phyloP scores from a whole-genome alignment of 2,329 filamentous ascomycete species.

The Nothophaeocryptopus gaeumannii region DNA sequence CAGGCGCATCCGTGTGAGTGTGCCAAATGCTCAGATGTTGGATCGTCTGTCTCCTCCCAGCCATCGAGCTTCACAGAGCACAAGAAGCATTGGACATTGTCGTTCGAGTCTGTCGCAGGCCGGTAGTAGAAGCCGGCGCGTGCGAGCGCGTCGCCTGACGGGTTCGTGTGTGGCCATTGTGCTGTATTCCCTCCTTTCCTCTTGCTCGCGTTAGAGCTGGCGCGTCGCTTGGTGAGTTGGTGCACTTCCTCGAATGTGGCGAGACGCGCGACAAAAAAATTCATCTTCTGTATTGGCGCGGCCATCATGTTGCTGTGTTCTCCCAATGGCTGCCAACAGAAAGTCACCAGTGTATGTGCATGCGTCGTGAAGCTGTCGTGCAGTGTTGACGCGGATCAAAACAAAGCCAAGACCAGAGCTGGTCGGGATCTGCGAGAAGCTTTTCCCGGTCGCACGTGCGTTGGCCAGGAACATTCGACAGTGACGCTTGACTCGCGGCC shows the following conservation, averaged over 20 bases:
- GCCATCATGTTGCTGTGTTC: conserved; percentile 26
- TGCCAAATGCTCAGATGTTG: conserved; percentile 78
- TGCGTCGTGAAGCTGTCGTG: not conserved
- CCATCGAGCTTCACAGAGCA: conserved; percentile 82
- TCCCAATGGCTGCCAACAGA: no score
- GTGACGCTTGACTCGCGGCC: no score
- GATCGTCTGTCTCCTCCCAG: conserved; percentile 85
- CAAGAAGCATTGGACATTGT: conserved; percentile 87
- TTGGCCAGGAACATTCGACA: no score
- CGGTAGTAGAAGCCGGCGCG: conserved; percentile 88
- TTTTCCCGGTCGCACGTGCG: no score
- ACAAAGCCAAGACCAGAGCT: no score
- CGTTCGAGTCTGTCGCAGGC: conserved; percentile 69
- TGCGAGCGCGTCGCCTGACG: conserved; percentile 72
- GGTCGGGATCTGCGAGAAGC: no score
- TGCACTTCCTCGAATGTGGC: conserved; percentile 72
- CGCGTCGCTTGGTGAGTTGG: conserved; percentile 64
- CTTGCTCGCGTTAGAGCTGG: conserved; percentile 56
- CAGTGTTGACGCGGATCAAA: conserved; percentile 12
- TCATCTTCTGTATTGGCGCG: conserved; percentile 46
- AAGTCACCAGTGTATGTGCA: not conserved
- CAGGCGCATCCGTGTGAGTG: conserved; percentile 82
- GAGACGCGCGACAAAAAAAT: conserved; percentile 71
- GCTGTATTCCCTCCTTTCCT: conserved; percentile 54
- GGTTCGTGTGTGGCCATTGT: conserved; percentile 73